Conservation (phyloP, 208 protist genomes). For the Herpetomonas muscarum region DNA sequence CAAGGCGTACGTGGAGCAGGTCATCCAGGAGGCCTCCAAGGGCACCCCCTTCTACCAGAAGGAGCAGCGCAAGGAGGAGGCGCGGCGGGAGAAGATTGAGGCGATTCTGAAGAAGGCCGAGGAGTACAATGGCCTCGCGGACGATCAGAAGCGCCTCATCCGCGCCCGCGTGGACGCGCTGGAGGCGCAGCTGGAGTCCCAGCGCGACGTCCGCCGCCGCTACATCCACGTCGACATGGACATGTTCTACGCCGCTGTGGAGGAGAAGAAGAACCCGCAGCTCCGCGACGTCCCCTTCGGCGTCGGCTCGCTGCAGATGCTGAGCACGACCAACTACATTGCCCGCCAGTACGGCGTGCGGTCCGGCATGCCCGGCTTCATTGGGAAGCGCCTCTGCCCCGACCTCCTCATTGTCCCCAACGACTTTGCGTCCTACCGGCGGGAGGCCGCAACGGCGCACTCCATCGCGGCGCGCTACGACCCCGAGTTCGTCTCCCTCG, state of each 20-base stretch:
- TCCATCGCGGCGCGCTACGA: conserved; percentile 84
- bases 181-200: conserved; percentile 61
- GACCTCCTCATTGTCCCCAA: conserved; percentile 82
- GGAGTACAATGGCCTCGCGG: conserved; percentile 38
- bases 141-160: conserved; percentile 34
- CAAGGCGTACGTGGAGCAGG: conserved; percentile 74
- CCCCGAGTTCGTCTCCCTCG: conserved; percentile 71
- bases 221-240: conserved; percentile 92
- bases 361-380: conserved; percentile 95
- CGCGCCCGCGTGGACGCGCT: conserved; percentile 42
- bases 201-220: conserved; percentile 50
- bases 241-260: conserved; percentile 92
- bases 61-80: conserved; percentile 63
- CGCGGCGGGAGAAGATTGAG: conserved; percentile 45
- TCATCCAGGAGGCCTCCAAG: conserved; percentile 76
- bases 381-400: conserved; percentile 87
- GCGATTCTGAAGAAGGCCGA: conserved; percentile 50
- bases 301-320: conserved; percentile 91
- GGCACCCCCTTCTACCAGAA: conserved; percentile 76
- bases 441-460: conserved; percentile 60
- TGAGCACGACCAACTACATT: conserved; percentile 95
- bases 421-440: conserved; percentile 78
- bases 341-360: conserved; percentile 95
- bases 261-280: conserved; percentile 89
- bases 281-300: conserved; percentile 91